Conservation (phyloP, 208 protist species). For the Crithidia acanthocephali region DNA sequence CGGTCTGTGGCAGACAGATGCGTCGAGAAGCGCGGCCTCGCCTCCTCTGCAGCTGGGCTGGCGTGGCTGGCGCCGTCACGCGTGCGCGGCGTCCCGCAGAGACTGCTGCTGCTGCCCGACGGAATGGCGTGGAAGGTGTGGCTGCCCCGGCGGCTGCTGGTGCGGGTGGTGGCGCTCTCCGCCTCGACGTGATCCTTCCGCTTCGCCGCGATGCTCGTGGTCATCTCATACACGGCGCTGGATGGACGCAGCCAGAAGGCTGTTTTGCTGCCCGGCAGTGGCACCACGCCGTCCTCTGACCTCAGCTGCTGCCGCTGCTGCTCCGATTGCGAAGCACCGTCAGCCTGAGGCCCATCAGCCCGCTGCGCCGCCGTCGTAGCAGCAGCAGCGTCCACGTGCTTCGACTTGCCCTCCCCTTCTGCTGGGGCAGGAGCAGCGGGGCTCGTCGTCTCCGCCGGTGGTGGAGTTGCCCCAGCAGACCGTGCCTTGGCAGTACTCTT, state of each 20-base stretch:
- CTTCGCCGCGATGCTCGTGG: slow-evolving; percentile 67
- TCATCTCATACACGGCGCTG: slow-evolving; percentile 68
- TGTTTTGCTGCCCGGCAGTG: slow-evolving; percentile 31
- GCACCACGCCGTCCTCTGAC: slow-evolving; percentile 20
- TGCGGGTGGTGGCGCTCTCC: slow-evolving; percentile 10
- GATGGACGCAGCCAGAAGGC: slow-evolving; percentile 64
- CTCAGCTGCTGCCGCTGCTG: neutral
- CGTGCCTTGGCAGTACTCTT: slow-evolving; percentile 14
- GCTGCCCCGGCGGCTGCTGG: slow-evolving; percentile 11
- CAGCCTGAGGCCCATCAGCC: neutral
- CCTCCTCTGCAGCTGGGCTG: slow-evolving; percentile 5
- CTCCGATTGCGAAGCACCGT: neutral
- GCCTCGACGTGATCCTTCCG: slow-evolving; percentile 32
- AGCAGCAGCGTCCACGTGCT: neutral
- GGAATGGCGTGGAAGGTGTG: slow-evolving; percentile 1
- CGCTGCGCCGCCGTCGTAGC: neutral
- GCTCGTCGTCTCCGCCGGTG: neutral
- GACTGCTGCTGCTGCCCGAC: slow-evolving; percentile 14
- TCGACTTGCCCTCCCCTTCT: neutral
- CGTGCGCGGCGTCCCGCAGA: slow-evolving; percentile 21
- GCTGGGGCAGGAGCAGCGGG: neutral
- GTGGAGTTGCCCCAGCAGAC: neutral
- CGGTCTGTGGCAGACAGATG: slow-evolving; percentile 20
- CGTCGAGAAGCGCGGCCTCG: slow-evolving; percentile 26
- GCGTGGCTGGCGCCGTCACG: neutral